Evolutionary conservation across 169 alveolate species (phyloP).

Genomic region (Perkinsus olseni): DNA sequence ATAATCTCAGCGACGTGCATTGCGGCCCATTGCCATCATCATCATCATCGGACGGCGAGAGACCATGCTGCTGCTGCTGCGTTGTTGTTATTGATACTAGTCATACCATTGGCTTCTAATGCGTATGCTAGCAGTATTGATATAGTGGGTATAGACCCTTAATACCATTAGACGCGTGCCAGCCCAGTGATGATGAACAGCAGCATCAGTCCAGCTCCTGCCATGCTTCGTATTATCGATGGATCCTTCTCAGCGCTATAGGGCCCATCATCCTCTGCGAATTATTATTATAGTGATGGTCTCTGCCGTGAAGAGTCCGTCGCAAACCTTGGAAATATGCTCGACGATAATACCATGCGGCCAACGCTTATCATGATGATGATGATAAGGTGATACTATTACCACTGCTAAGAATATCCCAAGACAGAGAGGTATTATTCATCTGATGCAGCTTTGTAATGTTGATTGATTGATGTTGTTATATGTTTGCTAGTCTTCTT

Average conservation of each 20-base stretch:
- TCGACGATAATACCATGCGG: too few relatives aligned
- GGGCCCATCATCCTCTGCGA: neutral
- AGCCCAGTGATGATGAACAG: too few relatives aligned
- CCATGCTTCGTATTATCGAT: too few relatives aligned
- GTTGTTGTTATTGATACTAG: neutral
- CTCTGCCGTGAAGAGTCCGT: constrained; percentile 33
- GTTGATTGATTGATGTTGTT: neutral
- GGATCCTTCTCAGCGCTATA: neutral
- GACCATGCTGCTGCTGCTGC: too few relatives aligned
- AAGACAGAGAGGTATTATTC: constrained; percentile 37
- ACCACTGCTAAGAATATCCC: constrained; percentile 26
- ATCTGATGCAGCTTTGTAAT: constrained; percentile 16
- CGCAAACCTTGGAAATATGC: constrained; percentile 17
- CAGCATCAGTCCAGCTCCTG: too few relatives aligned
- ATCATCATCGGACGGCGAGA: too few relatives aligned
- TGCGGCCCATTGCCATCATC: too few relatives aligned
- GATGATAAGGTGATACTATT: too few relatives aligned
- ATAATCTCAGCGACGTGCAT: too few relatives aligned
- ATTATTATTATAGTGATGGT: constrained; percentile 17
- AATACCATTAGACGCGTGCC: neutral
- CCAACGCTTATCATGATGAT: too few relatives aligned
- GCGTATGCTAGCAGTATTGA: neutral
- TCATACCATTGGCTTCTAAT: neutral
- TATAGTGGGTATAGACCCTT: neutral
- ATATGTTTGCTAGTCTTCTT: neutral